Percentiles rank a stretch among this genome's conserved stretches.
Conservation (phyloP, 2,329 filamentous ascomycete species). For the Colletotrichum sp. region DNA sequence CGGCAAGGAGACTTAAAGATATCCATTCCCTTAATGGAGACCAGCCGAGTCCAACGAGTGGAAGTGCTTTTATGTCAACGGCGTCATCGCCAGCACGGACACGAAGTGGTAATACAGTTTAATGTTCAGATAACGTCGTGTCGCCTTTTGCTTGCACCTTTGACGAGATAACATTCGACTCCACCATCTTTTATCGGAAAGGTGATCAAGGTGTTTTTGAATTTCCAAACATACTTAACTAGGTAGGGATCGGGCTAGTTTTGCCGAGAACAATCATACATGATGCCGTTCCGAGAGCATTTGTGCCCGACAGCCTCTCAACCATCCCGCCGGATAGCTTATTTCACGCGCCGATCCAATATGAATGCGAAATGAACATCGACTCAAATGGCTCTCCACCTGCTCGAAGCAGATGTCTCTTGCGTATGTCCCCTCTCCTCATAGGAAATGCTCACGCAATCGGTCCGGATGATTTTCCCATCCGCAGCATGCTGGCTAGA, state of each 20-base stretch:
- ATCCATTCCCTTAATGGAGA: background rate
- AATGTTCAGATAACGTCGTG: background rate
- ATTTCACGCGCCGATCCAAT: background rate
- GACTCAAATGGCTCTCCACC: background rate
- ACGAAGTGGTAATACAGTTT: background rate
- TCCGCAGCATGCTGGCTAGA: background rate
- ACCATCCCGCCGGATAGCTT: rapidly evolving
- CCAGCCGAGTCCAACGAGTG: background rate
- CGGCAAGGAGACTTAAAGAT: background rate
- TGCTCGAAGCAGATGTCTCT: background rate
- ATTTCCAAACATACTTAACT: background rate
- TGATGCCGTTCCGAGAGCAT: background rate
- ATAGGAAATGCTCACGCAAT: background rate
- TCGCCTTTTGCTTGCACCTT: background rate
- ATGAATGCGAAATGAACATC: background rate
- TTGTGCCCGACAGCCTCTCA: background rate
- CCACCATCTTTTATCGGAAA: background rate
- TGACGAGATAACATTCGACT: background rate
- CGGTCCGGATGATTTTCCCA: background rate
- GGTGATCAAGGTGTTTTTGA: background rate
- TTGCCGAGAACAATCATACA: background rate
- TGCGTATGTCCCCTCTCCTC: background rate
- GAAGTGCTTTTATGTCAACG: background rate
- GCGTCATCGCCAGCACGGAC: background rate
- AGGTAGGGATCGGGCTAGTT: background rate